Evolutionary conservation across 2,329 filamentous ascomycete genomes (phyloP).

Genomic region (Chaetomiaceae sp.): DNA sequence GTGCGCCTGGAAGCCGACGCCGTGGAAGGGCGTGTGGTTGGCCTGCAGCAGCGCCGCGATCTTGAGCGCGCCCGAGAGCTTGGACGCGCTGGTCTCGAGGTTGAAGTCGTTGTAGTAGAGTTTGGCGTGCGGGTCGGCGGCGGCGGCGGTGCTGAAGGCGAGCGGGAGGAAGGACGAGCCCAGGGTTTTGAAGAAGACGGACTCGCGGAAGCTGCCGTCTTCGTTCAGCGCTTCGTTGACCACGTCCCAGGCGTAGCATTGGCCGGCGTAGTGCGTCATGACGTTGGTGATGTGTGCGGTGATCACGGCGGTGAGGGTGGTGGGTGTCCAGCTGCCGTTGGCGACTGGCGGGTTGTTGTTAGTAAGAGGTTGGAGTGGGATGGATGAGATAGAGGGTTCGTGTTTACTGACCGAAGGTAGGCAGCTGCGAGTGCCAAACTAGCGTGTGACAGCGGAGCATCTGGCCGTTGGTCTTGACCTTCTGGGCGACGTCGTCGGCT

Average conservation of each 20-base stretch:
- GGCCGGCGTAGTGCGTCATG: slow-evolving; percentile 38
- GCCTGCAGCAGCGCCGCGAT: slow-evolving; percentile 31
- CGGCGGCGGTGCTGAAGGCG: slow-evolving; percentile 42
- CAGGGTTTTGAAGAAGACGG: slow-evolving; percentile 40
- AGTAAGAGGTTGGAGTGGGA: not conserved
- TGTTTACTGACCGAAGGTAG: slow-evolving; percentile 37
- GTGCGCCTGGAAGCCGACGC: slow-evolving; percentile 47
- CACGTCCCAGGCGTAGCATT: slow-evolving; percentile 49
- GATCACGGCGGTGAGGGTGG: slow-evolving; percentile 44
- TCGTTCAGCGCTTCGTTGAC: slow-evolving; percentile 47
- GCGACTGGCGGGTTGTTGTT: slow-evolving; percentile 14
- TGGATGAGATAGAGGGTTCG: not conserved
- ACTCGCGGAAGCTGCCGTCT: slow-evolving; percentile 37
- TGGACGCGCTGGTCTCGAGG: slow-evolving; percentile 35
- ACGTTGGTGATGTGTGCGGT: slow-evolving; percentile 46
- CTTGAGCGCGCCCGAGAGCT: slow-evolving; percentile 28
- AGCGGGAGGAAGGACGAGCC: slow-evolving; percentile 42
- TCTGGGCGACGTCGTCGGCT: slow-evolving; percentile 37
- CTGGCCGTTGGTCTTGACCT: slow-evolving; percentile 31
- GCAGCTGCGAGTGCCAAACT: slow-evolving; percentile 42
- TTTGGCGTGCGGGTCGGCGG: slow-evolving; percentile 38
- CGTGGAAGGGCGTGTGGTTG: slow-evolving; percentile 35
- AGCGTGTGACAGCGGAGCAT: slow-evolving; percentile 51
- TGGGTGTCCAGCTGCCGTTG: slow-evolving; percentile 42
- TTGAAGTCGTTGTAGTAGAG: slow-evolving; percentile 52